Percentiles rank a stretch among this genome's conserved stretches.
Evolutionary conservation across 23 red algal genomes (phyloP).

Genomic region (Gracilariopsis chorda): DNA sequence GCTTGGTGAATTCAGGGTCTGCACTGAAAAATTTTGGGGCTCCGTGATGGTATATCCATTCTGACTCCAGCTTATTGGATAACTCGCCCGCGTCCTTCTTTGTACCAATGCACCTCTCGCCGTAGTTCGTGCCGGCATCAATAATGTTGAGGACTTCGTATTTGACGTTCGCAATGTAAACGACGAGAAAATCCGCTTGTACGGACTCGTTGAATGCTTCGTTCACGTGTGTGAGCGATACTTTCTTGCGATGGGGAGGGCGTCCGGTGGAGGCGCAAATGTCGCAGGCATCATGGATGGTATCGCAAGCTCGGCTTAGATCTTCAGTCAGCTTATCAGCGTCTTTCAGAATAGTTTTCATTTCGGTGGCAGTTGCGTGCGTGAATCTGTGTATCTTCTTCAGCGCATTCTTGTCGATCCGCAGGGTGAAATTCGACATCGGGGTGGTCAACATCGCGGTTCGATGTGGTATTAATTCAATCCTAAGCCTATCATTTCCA

Average conservation of each 20-base stretch:
- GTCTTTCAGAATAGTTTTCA: neutral
- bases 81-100: no score
- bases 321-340: neutral
- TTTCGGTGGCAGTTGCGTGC: conserved; percentile 1
- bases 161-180: conserved; percentile 12
- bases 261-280: conserved; percentile 34
- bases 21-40: no score
- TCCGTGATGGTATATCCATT: no score
- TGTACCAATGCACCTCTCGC: no score
- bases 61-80: no score
- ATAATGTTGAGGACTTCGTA: conserved; percentile 37
- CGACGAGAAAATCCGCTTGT: conserved; percentile 7
- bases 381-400: conserved; percentile 49
- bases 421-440: neutral
- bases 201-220: conserved; percentile 18
- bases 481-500: conserved; percentile 26
- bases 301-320: neutral
- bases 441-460: no score
- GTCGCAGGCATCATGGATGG: neutral
- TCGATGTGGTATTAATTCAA: neutral
- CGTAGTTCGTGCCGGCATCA: no score
- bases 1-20: no score
- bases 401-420: neutral
- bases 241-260: neutral
- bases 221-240: no score